Percentiles rank a stretch among this genome's conserved stretches.
phyloP scores from a whole-genome alignment of 306 rosid genomes.

The Lablab purpureus region DNA sequence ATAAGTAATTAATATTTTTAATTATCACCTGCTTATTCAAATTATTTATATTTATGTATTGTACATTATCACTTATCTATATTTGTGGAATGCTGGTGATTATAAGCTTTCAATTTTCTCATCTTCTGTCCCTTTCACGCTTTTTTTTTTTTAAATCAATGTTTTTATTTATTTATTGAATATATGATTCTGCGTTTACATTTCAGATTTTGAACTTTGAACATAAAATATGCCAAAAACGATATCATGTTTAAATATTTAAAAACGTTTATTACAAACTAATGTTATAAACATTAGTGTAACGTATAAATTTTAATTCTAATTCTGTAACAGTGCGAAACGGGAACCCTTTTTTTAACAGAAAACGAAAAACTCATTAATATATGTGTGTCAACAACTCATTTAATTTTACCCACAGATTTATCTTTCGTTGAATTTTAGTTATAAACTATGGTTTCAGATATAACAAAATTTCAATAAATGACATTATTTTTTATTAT shows the following conservation, averaged over 20 bases:
- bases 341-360: no score
- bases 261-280: not conserved
- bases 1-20: no score
- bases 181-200: not conserved
- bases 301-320: no score
- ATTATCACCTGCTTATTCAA: no score
- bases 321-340: not conserved
- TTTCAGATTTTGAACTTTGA: slow-evolving; percentile 38
- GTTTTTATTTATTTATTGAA: slow-evolving; percentile 40
- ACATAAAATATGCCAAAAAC: not conserved
- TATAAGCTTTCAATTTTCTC: not conserved
- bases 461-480: no score
- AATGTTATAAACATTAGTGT: not conserved
- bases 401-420: not conserved
- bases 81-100: no score
- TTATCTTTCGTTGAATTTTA: no score
- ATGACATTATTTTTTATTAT: no score
- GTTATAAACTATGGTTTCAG: no score
- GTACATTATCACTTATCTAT: no score
- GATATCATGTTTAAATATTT: not conserved
- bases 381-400: not conserved
- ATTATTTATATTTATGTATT: no score
- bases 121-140: slow-evolving; percentile 34
- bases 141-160: not conserved
- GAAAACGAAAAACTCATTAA: not conserved